Base-by-base conservation (phyloP, 108 stramenopile species). In the Cyclotella cryptica region DNA sequence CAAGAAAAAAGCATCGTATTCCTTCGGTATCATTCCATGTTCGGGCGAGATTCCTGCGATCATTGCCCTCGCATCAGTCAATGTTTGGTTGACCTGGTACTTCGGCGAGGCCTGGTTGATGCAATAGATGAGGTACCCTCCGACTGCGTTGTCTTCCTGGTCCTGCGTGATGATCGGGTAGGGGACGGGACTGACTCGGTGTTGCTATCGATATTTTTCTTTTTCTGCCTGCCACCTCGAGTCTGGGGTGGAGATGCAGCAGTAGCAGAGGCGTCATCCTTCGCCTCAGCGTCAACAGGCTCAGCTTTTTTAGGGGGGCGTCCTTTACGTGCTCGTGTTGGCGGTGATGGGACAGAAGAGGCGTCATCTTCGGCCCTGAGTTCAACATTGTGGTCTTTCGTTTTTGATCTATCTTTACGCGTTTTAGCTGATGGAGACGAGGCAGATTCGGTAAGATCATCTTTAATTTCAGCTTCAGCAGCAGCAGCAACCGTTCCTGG, bases 351-450 rank as follows among this genome's bases (percentile, higher is more conserved):
- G 10, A 3, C 30, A 62, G 19, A 19, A 19, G 61, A 62, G 14
- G 39, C 44, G 3, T 24, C 64, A 22, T 65, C 64, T 22, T 10
- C 9, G n/a, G 3, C 44, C 17, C 0, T 9, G n/a, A 13, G 22
- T 10, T 65, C 43, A 22, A 45, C 64, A 45, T 1, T 17, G 6
- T 10, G 10, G 9, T 21, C 64, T 10, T 26, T 13, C 43, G 24
- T 65, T 45, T 26, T 44, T 1, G 44, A n/a, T 45, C 44, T 1
- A 1, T 43, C 21, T 11, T 30, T 39, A 18, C 6, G 61, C 12
- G 61, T 27, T 62, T 44, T 65, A 14, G 64, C n/a, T 61, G 60
- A 43, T 44, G 64, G 21, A 45, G 64, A 65, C 24, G 64, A 3
- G 24, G 26, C 41, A 22, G 44, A 26, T 65, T 65, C 64, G 5